phyloP scores from a whole-genome alignment of 2,329 filamentous ascomycete genomes.

The Phialophora tarda region DNA sequence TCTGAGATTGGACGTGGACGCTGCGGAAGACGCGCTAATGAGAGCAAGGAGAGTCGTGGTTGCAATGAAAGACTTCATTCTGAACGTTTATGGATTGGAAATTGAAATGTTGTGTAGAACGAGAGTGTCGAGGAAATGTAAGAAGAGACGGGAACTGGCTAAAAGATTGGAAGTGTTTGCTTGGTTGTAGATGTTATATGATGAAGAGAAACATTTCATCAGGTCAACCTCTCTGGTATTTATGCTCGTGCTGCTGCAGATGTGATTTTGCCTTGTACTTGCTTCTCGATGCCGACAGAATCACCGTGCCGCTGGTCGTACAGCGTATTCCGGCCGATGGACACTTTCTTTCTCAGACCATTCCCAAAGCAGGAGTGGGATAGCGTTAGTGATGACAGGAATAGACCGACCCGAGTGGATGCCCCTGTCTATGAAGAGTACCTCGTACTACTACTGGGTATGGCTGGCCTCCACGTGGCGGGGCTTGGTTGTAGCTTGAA shows the following conservation, averaged over 20 bases:
- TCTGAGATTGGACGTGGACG: slow-evolving; percentile 20
- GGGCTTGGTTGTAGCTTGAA: background rate
- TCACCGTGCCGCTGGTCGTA: background rate
- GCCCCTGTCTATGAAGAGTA: too few relatives aligned
- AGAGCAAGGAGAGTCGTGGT: slow-evolving; percentile 23
- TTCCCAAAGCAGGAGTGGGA: background rate
- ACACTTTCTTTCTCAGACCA: background rate
- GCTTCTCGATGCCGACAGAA: background rate
- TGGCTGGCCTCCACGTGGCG: too few relatives aligned
- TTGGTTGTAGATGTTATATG: background rate
- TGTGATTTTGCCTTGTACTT: background rate
- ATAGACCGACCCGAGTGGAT: background rate
- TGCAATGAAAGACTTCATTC: slow-evolving; percentile 27
- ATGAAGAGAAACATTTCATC: background rate
- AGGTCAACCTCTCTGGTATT: background rate
- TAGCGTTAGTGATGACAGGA: background rate
- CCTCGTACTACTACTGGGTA: too few relatives aligned
- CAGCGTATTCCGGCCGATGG: background rate
- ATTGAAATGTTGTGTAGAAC: background rate
- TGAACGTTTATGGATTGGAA: background rate
- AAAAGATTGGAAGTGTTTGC: background rate
- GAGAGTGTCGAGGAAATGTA: background rate
- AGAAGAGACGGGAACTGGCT: background rate
- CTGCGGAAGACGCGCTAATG: slow-evolving; percentile 21
- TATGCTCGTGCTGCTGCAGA: background rate